These are phyloP conservation scores for Brassica nigra DNA, from an alignment of 345 rosid species.

Conservation along the genomic window DNA sequence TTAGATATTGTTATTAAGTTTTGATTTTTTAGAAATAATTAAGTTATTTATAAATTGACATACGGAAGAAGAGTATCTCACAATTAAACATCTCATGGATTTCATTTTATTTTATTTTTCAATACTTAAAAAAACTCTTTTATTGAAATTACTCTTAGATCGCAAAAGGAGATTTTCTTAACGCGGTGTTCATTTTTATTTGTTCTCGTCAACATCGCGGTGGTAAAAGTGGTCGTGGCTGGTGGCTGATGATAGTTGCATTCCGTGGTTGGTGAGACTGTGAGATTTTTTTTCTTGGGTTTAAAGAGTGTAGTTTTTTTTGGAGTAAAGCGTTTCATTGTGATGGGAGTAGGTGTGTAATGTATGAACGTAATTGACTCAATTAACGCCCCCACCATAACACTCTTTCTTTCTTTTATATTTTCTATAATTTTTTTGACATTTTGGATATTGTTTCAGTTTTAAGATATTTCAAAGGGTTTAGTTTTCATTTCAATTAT, in stretches of 20 bases:
- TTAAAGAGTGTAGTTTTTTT: not conserved
- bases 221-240: constrained; percentile 42
- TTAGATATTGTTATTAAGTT: not conserved
- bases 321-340: constrained; percentile 36
- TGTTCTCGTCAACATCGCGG: constrained; percentile 26
- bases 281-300: constrained; percentile 12
- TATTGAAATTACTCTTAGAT: not conserved
- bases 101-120: not conserved
- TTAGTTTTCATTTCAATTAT: not conserved
- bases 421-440: constrained; percentile 1
- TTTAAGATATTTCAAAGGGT: not conserved
- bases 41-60: not conserved
- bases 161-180: not conserved
- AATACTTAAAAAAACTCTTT: not conserved
- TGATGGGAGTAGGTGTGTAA: constrained; percentile 43
- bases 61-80: not conserved
- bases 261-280: constrained; percentile 44
- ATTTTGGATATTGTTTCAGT: constrained; percentile 12
- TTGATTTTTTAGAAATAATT: too few relatives aligned
- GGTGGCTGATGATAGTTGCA: constrained; percentile 39
- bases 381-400: constrained; percentile 32
- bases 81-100: not conserved
- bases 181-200: constrained; percentile 27
- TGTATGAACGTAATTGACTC: constrained; percentile 40
- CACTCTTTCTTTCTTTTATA: constrained; percentile 10